These are phyloP conservation scores for Furcasterigmium furcatum DNA, from an alignment of 2,329 filamentous ascomycete species.

Conservation along the genomic window DNA sequence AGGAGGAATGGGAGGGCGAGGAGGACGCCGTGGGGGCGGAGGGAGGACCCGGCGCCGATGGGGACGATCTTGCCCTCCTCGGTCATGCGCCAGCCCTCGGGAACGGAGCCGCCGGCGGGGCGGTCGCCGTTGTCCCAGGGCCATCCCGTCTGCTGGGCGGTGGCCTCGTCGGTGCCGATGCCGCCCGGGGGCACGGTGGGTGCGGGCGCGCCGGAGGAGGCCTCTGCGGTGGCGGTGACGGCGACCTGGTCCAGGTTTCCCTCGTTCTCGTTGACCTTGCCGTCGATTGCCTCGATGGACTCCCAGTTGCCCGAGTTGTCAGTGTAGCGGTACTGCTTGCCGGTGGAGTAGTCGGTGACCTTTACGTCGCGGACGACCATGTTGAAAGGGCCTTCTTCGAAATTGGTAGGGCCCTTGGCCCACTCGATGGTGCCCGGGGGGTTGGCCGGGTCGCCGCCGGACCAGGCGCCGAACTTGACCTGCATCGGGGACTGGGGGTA, in stretches of 20 bases:
- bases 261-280: conserved; percentile 68
- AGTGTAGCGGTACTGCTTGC: conserved; percentile 77
- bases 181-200: conserved; percentile 70
- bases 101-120: conserved; percentile 56
- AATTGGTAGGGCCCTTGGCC: conserved; percentile 85
- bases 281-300: conserved; percentile 79
- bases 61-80: conserved; percentile 76
- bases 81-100: conserved; percentile 78
- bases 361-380: conserved; percentile 78
- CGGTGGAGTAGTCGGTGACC: conserved; percentile 91
- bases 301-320: conserved; percentile 75
- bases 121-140: conserved; percentile 62
- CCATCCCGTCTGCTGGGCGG: conserved; percentile 58
- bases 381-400: conserved; percentile 75
- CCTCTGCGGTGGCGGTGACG: conserved; percentile 56
- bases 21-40: conserved; percentile 16
- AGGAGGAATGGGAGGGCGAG: conserved; percentile 21
- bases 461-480: conserved; percentile 88
- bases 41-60: conserved; percentile 55
- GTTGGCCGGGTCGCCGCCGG: conserved; percentile 83
- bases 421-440: conserved; percentile 79
- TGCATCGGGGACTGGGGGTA: conserved; percentile 97
- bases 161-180: conserved; percentile 55
- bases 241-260: conserved; percentile 48
- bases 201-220: conserved; percentile 58